Evolutionary conservation across 257 asterid species (phyloP), one percentile per base, ranked within the genome.

Genomic region (Solanum appendiculatum): DNA sequence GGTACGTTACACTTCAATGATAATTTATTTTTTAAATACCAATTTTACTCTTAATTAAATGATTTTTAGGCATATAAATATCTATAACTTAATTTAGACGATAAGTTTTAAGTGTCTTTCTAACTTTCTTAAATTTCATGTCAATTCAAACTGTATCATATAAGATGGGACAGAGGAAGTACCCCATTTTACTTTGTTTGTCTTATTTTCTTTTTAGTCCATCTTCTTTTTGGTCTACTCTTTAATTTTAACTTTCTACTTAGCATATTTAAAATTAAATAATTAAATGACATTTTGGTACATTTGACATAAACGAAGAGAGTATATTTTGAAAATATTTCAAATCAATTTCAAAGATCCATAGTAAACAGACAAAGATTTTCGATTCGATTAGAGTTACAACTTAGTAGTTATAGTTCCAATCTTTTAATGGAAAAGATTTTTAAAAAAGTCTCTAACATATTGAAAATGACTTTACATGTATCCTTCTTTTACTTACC

Each of bases 111-210:
- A 20, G 11, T 54, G 25, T 54, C 0, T 54, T 54, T 20, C 0
- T 54, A 20, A 20, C 9, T 20, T 54, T 54, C 4, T 51, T 51
- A 18, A 51, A 51, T 18, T 51, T 54, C 0, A 0, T 20, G 25
- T 2, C 11, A 20, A 20, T 54, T 2, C 25, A 54, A 54, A 54
- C 0, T 54, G 10, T 0, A 54, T 54, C 0, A 0, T 54, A 20
- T 3, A 54, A 1, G 20, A 18, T 54, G 1, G 25, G 25, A 2
- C n/a, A 0, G 11, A 54, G 11, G n/a, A 54, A 54, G 11, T 0
- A 2, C 4, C 1, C 63, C 25, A 54, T 20, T 7, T 20, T 54
- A 54, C 18, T 54, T 20, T 54, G 11, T 54, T 54, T 54, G 63
- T 54, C 5, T 1, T 20, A 7, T 20, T 48, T 48, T 15, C 56